A percentile compares a stretch with the other conserved stretches of the same genome.
Conservation (phyloP, 208 protist species). For the Acanthamoeba royreba region DNA sequence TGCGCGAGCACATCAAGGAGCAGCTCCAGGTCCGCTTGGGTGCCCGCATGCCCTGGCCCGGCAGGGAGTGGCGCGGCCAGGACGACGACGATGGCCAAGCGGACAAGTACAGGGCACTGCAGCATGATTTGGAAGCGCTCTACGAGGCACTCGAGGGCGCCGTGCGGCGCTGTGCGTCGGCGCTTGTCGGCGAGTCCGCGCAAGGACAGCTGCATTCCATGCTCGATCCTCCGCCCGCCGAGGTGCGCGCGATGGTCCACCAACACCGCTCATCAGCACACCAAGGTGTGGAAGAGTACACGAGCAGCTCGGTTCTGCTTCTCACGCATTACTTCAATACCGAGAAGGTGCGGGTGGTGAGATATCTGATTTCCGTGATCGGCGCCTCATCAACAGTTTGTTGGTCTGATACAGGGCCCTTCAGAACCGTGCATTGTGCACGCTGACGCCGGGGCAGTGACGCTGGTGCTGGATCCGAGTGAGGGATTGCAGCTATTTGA, state of each 20-base stretch:
- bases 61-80: background rate
- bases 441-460: background rate
- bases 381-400: background rate
- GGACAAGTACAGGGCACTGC: background rate
- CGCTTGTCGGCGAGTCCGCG: background rate
- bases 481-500: background rate
- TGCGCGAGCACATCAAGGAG: background rate
- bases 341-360: too few species aligned
- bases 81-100: background rate
- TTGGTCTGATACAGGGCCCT: background rate
- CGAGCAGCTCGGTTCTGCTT: background rate
- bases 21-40: background rate
- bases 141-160: background rate
- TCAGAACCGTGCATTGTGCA: background rate
- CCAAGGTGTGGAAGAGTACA: background rate
- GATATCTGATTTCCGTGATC: background rate
- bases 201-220: background rate
- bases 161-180: background rate
- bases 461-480: background rate
- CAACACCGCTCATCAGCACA: background rate
- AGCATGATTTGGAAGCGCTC: background rate
- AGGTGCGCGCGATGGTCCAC: background rate
- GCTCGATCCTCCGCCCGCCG: background rate
- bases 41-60: background rate
- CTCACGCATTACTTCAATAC: conserved; percentile 12